phyloP scores from a whole-genome alignment of 2,329 filamentous ascomycete species.

The Chaetoscypha palmicola region DNA sequence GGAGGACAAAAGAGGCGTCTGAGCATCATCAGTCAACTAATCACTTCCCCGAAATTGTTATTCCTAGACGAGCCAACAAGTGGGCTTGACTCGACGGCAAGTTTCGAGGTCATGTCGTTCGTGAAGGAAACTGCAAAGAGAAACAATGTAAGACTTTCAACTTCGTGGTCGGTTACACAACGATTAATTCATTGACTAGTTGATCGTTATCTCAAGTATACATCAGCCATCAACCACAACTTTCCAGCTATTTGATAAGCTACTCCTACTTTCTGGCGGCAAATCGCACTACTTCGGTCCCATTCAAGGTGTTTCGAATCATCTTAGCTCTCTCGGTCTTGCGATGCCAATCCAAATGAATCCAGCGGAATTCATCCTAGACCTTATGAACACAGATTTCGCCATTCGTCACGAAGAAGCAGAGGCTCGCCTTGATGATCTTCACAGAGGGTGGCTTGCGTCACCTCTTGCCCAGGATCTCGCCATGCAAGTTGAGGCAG shows the following conservation, averaged over 20 bases:
- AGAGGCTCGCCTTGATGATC: constrained; percentile 41
- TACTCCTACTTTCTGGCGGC: constrained; percentile 66
- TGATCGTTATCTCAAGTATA: constrained; percentile 75
- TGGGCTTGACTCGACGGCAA: constrained; percentile 64
- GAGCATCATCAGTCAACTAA: constrained; percentile 72
- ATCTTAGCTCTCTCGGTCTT: constrained; percentile 56
- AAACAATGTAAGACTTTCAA: constrained; percentile 57
- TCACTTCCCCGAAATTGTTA: constrained; percentile 72
- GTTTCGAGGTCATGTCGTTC: constrained; percentile 61
- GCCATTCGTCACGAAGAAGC: constrained; percentile 42
- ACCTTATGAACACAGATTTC: constrained; percentile 75
- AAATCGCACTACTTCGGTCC: constrained; percentile 67
- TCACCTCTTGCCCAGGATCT: constrained; percentile 37
- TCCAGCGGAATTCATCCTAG: constrained; percentile 72
- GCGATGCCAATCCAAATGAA: constrained; percentile 65
- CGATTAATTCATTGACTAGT: constrained; percentile 34
- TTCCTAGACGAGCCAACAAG: constrained; percentile 86
- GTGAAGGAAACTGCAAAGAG: constrained; percentile 35
- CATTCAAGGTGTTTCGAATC: constrained; percentile 47
- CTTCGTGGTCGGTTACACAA: too few relatives aligned
- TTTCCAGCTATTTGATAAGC: constrained; percentile 73
- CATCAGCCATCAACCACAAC: constrained; percentile 79
- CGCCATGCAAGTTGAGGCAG: constrained; percentile 24
- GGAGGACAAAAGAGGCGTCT: constrained; percentile 79
- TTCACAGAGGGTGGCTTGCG: constrained; percentile 49